These are phyloP conservation scores for Trichoderma gracile DNA, from an alignment of 2,329 filamentous ascomycete genomes.

Conservation along the genomic window DNA sequence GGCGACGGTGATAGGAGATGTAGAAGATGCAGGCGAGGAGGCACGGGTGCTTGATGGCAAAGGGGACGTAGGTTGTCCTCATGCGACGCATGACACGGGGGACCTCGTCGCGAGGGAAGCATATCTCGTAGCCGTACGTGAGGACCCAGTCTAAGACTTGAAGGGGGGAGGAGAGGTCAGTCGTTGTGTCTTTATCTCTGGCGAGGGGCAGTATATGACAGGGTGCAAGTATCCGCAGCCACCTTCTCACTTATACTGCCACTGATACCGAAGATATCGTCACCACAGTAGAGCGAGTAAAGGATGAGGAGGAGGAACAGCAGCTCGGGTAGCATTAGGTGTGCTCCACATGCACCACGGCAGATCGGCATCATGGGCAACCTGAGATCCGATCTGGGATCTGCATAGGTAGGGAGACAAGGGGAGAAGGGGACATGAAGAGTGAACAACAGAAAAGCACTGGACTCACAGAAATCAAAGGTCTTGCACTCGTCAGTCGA, in stretches of 20 bases:
- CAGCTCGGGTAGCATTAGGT: too few species aligned
- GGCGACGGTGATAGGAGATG: neutral
- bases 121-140: constrained; percentile 17
- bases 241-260: neutral
- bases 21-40: constrained; percentile 14
- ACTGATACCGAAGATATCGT: too few species aligned
- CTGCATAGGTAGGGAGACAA: neutral
- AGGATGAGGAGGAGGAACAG: too few species aligned
- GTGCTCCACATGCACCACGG: neutral
- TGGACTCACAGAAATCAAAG: constrained; percentile 22
- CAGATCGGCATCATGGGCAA: neutral
- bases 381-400: neutral
- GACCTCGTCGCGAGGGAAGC: constrained; percentile 6
- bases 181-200: neutral
- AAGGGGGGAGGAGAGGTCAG: neutral
- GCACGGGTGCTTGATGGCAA: neutral
- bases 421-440: too few species aligned
- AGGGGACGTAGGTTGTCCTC: constrained; percentile 19
- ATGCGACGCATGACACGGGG: neutral
- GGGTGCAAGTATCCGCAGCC: too few species aligned
- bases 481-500: constrained; percentile 13
- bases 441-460: too few species aligned
- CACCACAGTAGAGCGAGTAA: neutral
- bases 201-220: neutral
- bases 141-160: constrained; percentile 22